phyloP scores from a whole-genome alignment of 208 protist genomes.

The Leishmania amazonensis region DNA sequence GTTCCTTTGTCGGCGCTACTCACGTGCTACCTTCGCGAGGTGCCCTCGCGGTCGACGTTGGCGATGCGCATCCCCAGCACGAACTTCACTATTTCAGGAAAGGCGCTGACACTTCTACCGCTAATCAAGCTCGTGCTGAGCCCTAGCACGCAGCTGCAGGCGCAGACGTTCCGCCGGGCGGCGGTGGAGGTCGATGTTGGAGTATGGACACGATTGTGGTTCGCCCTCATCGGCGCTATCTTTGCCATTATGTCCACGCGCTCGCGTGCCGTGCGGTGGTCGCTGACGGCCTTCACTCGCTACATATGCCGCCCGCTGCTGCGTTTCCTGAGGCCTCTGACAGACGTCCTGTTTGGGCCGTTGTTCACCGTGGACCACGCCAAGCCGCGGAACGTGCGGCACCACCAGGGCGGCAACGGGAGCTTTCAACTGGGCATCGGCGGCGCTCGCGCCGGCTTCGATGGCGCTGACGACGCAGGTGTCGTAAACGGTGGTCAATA shows the following conservation, averaged over 20 bases:
- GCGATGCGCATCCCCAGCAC: slow-evolving; percentile 36
- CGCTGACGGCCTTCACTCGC: slow-evolving; percentile 33
- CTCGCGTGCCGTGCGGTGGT: slow-evolving; percentile 29
- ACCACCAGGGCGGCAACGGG: slow-evolving; percentile 1
- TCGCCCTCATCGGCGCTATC: slow-evolving; percentile 52
- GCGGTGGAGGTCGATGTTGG: slow-evolving; percentile 58
- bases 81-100: slow-evolving; percentile 38
- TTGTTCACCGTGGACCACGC: slow-evolving; percentile 40
- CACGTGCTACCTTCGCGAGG: slow-evolving; percentile 45
- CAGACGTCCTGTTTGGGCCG: slow-evolving; percentile 39
- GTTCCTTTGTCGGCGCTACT: slow-evolving; percentile 51
- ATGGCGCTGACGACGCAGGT: slow-evolving; percentile 7
- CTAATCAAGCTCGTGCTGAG: slow-evolving; percentile 51
- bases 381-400: slow-evolving; percentile 27
- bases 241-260: slow-evolving; percentile 41
- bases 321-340: slow-evolving; percentile 37
- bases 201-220: slow-evolving; percentile 45
- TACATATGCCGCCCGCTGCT: slow-evolving; percentile 50
- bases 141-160: slow-evolving; percentile 38
- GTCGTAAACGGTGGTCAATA: slow-evolving; percentile 42
- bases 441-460: neutral
- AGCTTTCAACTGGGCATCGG: slow-evolving; percentile 1
- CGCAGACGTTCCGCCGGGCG: slow-evolving; percentile 37
- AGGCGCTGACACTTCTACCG: slow-evolving; percentile 37
- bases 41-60: slow-evolving; percentile 37